These are phyloP conservation scores for Yamadazyma atmosphaerica DNA, from an alignment of 1,139 yeast species.

Conservation along the genomic window DNA sequence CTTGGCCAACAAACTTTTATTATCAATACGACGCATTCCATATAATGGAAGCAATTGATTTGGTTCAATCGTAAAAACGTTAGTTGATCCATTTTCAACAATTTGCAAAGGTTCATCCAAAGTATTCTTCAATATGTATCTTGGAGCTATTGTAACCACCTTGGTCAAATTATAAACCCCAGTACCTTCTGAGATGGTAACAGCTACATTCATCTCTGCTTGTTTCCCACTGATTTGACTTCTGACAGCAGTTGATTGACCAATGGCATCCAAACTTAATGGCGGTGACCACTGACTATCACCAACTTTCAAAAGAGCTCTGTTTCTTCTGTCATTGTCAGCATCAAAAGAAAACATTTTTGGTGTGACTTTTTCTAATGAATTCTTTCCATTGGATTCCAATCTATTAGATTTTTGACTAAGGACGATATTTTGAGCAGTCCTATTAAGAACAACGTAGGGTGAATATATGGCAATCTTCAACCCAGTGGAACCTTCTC, in stretches of 20 bases:
- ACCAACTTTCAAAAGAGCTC: constrained; percentile 69
- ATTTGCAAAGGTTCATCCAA: constrained; percentile 57
- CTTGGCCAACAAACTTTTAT: constrained; percentile 59
- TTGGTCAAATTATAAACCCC: constrained; percentile 81
- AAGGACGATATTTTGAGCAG: constrained; percentile 66
- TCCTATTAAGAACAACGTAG: constrained; percentile 76
- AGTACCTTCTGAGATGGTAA: constrained; percentile 78
- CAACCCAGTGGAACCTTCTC: constrained; percentile 48
- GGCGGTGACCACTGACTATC: constrained; percentile 79
- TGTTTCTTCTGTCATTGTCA: constrained; percentile 56
- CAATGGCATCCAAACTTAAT: constrained; percentile 86
- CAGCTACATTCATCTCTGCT: constrained; percentile 73
- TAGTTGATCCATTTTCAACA: constrained; percentile 68
- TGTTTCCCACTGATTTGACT: constrained; percentile 60
- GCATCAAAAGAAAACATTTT: constrained; percentile 82
- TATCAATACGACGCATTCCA: constrained; percentile 48
- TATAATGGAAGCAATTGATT: constrained; percentile 64
- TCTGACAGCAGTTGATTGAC: constrained; percentile 70
- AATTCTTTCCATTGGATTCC: constrained; percentile 29
- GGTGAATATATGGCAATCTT: constrained; percentile 79
- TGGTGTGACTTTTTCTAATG: constrained; percentile 43
- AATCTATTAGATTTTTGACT: constrained; percentile 58
- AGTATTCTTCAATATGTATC: constrained; percentile 72
- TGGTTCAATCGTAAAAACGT: constrained; percentile 44
- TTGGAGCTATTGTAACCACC: constrained; percentile 77